Evolutionary conservation across 2,329 filamentous ascomycete genomes (phyloP), one percentile per base, ranked within the genome.

Genomic region (Phialemoniopsis sp.): DNA sequence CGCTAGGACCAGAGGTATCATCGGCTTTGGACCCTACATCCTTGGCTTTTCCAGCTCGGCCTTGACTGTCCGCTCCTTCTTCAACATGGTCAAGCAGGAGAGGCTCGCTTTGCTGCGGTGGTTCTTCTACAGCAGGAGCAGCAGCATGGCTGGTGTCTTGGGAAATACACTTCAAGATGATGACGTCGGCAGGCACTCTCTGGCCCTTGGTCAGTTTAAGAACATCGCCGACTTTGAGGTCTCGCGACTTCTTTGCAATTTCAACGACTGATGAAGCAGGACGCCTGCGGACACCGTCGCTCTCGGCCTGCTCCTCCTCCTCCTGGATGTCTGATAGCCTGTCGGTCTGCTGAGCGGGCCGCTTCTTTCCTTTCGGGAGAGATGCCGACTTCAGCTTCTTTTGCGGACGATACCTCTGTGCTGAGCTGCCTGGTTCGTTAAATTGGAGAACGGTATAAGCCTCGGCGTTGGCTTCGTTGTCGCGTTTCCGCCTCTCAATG

Each of bases 161-260:
- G 4, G 53, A 55, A 32, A 54, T 47, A 50, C 88, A 95, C 63
- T 95, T 93, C 37, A 98, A 59, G 40, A 98, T 89, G 17, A 97
- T 80, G 35, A 98, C 87, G 64, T 98, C 93, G 14, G 93, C 91
- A 8, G 93, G 93, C 16, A 98, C 84, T 49, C 93, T 81, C 59
- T 96, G 89, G 42, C 95, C 89, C 59, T 95, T 97, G 49, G 78
- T 79, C 19, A 98, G 74, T 58, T 94, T 95, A 42, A 98, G 67
- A n/a, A 98, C 85, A 62, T 98, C 93, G 17, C 93, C 94, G 34
- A 98, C 91, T 57, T 86, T 93, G 37, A 98, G 70, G 55, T 95
- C 90, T 42, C 84, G 81, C 5, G 93, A 93, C 53, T 87, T 89
- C 59, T 87, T 91, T 47, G 76, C 77, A 3, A 87, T 68, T 57